Evolutionary conservation across 2,329 filamentous ascomycete genomes (phyloP).

Genomic region (Cadophora luteo-olivacea): DNA sequence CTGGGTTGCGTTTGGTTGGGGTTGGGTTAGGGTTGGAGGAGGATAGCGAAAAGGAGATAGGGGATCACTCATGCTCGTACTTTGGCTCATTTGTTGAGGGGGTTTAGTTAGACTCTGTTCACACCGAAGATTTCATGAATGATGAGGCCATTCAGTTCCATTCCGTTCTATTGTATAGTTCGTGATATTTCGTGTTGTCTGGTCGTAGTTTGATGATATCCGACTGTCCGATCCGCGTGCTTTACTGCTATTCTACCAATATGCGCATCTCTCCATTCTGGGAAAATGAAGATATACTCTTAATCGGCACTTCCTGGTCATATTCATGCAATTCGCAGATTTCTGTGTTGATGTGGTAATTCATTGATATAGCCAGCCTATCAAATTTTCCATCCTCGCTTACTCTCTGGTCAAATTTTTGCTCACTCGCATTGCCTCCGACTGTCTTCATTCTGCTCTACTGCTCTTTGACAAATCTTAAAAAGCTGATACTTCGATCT

Average conservation of each 20-base stretch:
- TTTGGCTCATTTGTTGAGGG: constrained; percentile 23
- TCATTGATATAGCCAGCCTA: constrained; percentile 9
- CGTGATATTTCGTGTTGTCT: too few species aligned
- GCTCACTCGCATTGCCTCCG: neutral
- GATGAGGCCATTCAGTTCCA: neutral
- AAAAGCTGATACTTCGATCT: neutral
- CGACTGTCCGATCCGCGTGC: too few species aligned
- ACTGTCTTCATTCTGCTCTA: neutral
- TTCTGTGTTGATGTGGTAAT: neutral
- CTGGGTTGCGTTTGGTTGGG: neutral
- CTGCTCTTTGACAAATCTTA: neutral
- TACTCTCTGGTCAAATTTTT: neutral
- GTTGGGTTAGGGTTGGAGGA: neutral
- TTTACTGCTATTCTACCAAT: neutral
- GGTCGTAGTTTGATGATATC: too few species aligned
- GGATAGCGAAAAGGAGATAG: neutral
- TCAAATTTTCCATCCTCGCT: neutral
- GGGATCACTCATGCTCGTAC: constrained; percentile 26
- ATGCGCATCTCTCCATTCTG: too few species aligned
- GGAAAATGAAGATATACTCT: constrained; percentile 1
- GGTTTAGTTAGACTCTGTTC: neutral
- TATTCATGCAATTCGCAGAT: neutral
- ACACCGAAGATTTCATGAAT: neutral
- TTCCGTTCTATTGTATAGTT: neutral
- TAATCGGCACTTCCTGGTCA: neutral